phyloP scores from a whole-genome alignment of 768 basidiomycete species.

The Myochromella boudieri region DNA sequence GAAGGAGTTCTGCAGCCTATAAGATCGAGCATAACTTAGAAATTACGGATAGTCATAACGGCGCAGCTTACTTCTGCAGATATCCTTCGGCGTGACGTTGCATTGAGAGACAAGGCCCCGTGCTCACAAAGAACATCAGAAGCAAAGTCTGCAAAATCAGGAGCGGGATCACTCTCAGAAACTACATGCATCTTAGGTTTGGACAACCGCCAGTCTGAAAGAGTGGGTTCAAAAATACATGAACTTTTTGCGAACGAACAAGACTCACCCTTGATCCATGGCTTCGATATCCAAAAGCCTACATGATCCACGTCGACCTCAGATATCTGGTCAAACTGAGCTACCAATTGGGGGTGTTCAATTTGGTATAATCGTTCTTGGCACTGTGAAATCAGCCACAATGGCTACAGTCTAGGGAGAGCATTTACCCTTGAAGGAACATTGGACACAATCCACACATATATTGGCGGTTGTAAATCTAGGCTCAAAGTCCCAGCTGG shows the following conservation, averaged over 20 bases:
- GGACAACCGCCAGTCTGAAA: constrained; percentile 66
- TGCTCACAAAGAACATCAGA: constrained; percentile 75
- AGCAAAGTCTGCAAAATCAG: constrained; percentile 56
- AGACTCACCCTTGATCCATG: constrained; percentile 70
- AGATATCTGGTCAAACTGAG: constrained; percentile 55
- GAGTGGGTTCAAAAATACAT: background rate
- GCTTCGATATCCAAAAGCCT: constrained; percentile 75
- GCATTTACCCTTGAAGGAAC: constrained; percentile 59
- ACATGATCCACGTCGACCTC: constrained; percentile 38
- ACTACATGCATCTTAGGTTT: constrained; percentile 77
- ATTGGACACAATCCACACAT: constrained; percentile 59
- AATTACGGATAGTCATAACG: background rate
- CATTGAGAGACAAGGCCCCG: constrained; percentile 54
- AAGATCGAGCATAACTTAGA: constrained; percentile 11
- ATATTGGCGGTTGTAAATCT: constrained; percentile 48
- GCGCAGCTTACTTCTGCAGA: constrained; percentile 49
- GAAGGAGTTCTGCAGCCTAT: constrained; percentile 59
- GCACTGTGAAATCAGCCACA: constrained; percentile 24
- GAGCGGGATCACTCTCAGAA: constrained; percentile 61
- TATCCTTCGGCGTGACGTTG: constrained; percentile 58
- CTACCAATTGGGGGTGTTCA: constrained; percentile 63
- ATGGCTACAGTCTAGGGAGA: too few species aligned
- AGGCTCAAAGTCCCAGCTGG: constrained; percentile 50
- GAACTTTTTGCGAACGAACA: background rate
- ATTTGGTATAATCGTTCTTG: constrained; percentile 70